A percentile compares a stretch with the other conserved stretches of the same genome.
Conservation (phyloP, 768 basidiomycete species). For the Pleurotus pulmonarius region DNA sequence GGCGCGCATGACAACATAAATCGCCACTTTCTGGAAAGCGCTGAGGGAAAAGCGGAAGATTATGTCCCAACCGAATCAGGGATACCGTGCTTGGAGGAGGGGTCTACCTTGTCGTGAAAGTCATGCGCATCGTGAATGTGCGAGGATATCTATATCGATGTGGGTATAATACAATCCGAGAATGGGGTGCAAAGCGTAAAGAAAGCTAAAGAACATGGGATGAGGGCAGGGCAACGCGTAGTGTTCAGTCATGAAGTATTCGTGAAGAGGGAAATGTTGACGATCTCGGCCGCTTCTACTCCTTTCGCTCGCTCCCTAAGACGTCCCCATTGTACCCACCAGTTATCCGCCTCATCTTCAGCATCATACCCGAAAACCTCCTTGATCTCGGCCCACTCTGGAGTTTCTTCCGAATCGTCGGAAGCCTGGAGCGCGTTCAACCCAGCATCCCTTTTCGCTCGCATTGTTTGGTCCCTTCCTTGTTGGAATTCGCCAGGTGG, state of each 20-base stretch:
- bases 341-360: conserved; percentile 56
- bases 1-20: too few relatives aligned
- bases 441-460: conserved; percentile 9
- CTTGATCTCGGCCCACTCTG: conserved; percentile 44
- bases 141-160: too few relatives aligned
- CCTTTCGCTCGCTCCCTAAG: conserved; percentile 12
- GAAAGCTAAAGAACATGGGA: background rate
- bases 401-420: conserved; percentile 16
- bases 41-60: too few relatives aligned
- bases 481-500: conserved; percentile 38
- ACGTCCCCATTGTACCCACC: conserved; percentile 44
- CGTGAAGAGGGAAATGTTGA: background rate
- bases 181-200: background rate
- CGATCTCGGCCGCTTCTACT: background rate
- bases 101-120: too few relatives aligned
- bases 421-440: conserved; percentile 9
- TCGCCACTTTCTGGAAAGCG: too few relatives aligned
- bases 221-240: background rate
- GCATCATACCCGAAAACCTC: conserved; percentile 51
- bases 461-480: conserved; percentile 37
- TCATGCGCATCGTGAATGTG: too few relatives aligned
- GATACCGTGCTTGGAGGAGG: too few relatives aligned
- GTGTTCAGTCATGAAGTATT: background rate
- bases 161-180: too few relatives aligned
- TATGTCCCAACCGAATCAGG: too few relatives aligned